Base-by-base conservation (phyloP, 495 filamentous ascomycete species). In the Xanthoparmelia taractica region DNA sequence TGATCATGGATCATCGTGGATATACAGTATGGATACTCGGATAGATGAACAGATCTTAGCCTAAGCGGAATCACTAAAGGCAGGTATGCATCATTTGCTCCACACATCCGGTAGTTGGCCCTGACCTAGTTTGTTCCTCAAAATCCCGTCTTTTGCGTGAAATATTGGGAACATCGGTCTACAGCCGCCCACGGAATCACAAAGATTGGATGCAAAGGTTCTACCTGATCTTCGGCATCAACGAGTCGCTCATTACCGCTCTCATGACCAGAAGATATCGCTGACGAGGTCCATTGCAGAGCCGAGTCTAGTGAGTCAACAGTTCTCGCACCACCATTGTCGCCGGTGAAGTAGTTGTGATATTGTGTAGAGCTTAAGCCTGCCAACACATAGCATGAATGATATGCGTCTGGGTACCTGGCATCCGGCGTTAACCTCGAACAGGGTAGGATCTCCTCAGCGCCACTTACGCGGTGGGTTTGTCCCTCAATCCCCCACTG, bases 401-500 rank as follows among this genome's bases (percentile, higher is more conserved):
- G 94, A 73, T 98, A 98, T 60, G 86, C 85, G 73, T 98, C 94
- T 1, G 90, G 80, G 52, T 78, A 76, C 69, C 91, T 93, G 64
- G 59, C 60, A 57, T 47, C 5, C 40, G n/a, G 52, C n/a, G 6
- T 57, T 27, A 37, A 20, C 20, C 48, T 63, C 38, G 41, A 15
- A 33, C 52, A 41, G 38, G 31, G 36, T 31, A 27, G 50, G 34
- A 59, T 48, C 41, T 41, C 18, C 7, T 52, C 25, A 59, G 48
- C 25, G 55, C 57, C 34, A 84, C 87, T 77, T 80, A 94, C 89
- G 91, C 90, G 71, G 85, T 84, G 17, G 94, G 94, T 77, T 98
- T 98, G 76, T 98, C 94, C 68, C 93, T 84, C 71, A 98, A 77
- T 0, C 95, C 94, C 45, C 93, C 94, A 50, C 80, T 76, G 65